Conservation (phyloP, 495 filamentous ascomycete species). For the Penicillium paxilli region DNA sequence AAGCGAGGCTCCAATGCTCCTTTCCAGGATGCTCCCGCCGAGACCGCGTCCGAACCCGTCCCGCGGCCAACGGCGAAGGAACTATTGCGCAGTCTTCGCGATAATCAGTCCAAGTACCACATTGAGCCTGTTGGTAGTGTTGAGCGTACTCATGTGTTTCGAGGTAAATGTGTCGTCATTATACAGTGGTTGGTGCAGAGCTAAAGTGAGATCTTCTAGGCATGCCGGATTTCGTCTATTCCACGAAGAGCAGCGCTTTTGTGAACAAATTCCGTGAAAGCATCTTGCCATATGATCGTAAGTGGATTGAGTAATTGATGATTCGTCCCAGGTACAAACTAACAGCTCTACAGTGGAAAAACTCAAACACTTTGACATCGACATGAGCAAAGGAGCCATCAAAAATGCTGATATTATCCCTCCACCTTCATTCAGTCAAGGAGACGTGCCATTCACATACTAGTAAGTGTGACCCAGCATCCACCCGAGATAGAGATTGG, state of each 20-base stretch:
- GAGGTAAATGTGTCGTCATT: conserved; percentile 48
- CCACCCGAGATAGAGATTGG: not conserved
- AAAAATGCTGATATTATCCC: conserved; percentile 71
- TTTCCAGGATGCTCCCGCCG: conserved; percentile 41
- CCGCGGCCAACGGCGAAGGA: conserved; percentile 33
- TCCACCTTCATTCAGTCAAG: conserved; percentile 71
- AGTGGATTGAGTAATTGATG: conserved; percentile 2
- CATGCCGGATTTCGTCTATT: conserved; percentile 77
- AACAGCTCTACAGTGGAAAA: conserved; percentile 52
- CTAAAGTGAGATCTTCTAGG: conserved; percentile 21
- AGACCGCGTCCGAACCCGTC: conserved; percentile 1
- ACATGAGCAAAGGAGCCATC: conserved; percentile 59
- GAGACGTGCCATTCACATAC: conserved; percentile 66
- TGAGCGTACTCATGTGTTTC: conserved; percentile 80
- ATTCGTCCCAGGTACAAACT: not conserved
- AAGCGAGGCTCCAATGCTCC: conserved; percentile 71
- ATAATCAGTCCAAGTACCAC: conserved; percentile 67
- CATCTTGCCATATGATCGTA: conserved; percentile 65
- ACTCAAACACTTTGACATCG: conserved; percentile 72
- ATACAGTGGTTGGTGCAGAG: not conserved
- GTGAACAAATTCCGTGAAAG: conserved; percentile 63
- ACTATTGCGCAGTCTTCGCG: conserved; percentile 65
- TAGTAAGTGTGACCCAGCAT: conserved; percentile 30
- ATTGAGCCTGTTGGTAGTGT: conserved; percentile 73
- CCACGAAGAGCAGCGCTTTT: conserved; percentile 60